Percentiles rank a stretch among this genome's conserved stretches.
phyloP scores from a whole-genome alignment of 306 rosid species.

The Spatholobus suberectus region DNA sequence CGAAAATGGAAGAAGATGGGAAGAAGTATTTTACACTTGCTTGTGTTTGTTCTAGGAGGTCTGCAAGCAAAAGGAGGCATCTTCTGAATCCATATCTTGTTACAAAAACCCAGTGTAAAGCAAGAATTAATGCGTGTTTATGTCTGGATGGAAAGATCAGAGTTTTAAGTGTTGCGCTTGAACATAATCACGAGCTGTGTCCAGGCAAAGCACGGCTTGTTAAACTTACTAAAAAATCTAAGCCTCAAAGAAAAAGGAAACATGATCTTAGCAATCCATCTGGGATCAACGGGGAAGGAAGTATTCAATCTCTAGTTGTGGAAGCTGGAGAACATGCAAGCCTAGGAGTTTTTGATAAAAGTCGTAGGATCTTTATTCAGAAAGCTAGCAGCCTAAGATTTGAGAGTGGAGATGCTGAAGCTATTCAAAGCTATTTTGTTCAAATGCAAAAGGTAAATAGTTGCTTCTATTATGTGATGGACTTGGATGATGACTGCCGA shows the following conservation, averaged over 20 bases:
- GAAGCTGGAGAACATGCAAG: background rate
- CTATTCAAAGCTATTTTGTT: constrained; percentile 25
- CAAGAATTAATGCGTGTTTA: constrained; percentile 9
- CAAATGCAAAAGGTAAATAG: constrained; percentile 12
- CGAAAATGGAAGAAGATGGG: constrained; percentile 29
- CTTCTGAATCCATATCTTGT: background rate
- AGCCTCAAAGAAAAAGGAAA: background rate
- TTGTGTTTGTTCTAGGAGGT: constrained; percentile 12
- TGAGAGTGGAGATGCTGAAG: background rate
- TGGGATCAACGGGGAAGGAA: background rate
- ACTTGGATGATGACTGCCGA: constrained; percentile 5
- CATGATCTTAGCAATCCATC: background rate
- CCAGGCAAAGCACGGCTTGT: background rate
- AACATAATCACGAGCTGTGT: constrained; percentile 27
- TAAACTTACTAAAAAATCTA: background rate
- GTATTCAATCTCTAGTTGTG: background rate
- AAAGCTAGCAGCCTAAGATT: background rate
- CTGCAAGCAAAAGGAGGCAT: background rate
- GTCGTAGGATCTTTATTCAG: background rate
- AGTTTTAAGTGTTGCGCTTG: constrained; percentile 22
- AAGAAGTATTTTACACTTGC: constrained; percentile 32
- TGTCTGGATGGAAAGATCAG: constrained; percentile 29
- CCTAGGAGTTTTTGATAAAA: background rate
- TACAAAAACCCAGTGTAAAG: constrained; percentile 28
- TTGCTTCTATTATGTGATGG: constrained; percentile 15